These are phyloP conservation scores for Fusarium dimerum DNA, from an alignment of 2,329 filamentous ascomycete genomes.

Conservation along the genomic window DNA sequence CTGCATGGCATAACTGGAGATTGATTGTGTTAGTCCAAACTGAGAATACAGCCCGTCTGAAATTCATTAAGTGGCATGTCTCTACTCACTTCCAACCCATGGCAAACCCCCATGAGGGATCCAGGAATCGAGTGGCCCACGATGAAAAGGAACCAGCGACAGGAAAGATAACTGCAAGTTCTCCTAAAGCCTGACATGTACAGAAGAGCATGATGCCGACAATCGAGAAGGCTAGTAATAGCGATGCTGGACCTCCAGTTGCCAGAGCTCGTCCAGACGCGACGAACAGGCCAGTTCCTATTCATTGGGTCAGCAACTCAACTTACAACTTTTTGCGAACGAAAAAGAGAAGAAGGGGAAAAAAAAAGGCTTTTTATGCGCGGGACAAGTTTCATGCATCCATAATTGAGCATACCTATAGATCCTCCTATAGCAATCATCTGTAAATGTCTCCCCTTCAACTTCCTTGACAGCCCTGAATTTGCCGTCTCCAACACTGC, in stretches of 20 bases:
- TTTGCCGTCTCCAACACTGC: slow-evolving; percentile 74
- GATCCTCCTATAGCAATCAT: slow-evolving; percentile 97
- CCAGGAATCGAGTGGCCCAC: slow-evolving; percentile 90
- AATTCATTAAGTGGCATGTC: rapidly evolving
- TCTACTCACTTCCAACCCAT: slow-evolving; percentile 84
- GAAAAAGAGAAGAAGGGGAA: no score
- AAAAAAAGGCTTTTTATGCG: no score
- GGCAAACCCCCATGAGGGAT: slow-evolving; percentile 92
- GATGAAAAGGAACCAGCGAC: slow-evolving; percentile 90
- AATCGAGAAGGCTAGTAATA: slow-evolving; percentile 74
- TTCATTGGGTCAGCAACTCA: not conserved
- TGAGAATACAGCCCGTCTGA: not conserved
- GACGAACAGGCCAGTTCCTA: slow-evolving; percentile 83
- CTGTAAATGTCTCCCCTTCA: slow-evolving; percentile 85
- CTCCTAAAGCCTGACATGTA: slow-evolving; percentile 87
- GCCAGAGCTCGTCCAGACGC: slow-evolving; percentile 73
- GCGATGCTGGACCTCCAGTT: slow-evolving; percentile 74
- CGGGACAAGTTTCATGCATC: slow-evolving; percentile 27
- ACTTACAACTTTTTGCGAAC: no score
- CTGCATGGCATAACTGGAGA: slow-evolving; percentile 73
- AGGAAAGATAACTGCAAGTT: slow-evolving; percentile 87
- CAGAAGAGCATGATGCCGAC: slow-evolving; percentile 89
- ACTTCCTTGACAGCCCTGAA: slow-evolving; percentile 71
- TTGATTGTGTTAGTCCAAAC: slow-evolving; percentile 52
- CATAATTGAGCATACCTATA: slow-evolving; percentile 70